Conservation (phyloP, 306 rosid species). For the Trichosanthes truncata region DNA sequence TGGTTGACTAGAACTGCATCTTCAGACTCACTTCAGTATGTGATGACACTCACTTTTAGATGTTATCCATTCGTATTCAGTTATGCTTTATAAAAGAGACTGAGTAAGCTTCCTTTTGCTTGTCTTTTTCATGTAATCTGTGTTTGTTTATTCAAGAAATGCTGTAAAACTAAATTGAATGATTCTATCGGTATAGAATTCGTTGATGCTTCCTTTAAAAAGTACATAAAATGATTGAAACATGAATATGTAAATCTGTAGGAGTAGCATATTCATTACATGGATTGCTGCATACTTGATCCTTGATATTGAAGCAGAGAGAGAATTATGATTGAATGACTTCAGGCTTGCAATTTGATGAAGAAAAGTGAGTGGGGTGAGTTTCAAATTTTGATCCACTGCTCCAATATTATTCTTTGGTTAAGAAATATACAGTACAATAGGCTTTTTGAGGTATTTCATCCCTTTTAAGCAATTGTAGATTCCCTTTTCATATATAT, state of each 20-base stretch:
- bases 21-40: background rate
- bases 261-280: constrained; percentile 75
- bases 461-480: background rate
- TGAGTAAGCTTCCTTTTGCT: background rate
- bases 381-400: constrained; percentile 2
- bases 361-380: constrained; percentile 90
- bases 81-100: background rate
- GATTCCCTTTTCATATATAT: background rate
- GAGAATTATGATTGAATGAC: constrained; percentile 81
- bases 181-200: background rate
- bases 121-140: background rate
- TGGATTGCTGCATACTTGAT: constrained; percentile 89
- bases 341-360: constrained; percentile 68
- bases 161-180: background rate
- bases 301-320: constrained; percentile 77
- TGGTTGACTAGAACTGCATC: background rate
- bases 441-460: background rate
- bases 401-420: constrained; percentile 1
- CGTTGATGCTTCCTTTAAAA: background rate
- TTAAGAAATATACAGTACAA: background rate
- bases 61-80: background rate
- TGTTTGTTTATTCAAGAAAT: background rate
- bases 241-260: constrained; percentile 21
- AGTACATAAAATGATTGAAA: constrained; percentile 2
- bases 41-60: background rate